Percentiles rank a stretch among this genome's conserved stretches.
These are phyloP conservation scores for Glaciozyma antarctica DNA, from an alignment of 768 basidiomycete species.

Conservation along the genomic window DNA sequence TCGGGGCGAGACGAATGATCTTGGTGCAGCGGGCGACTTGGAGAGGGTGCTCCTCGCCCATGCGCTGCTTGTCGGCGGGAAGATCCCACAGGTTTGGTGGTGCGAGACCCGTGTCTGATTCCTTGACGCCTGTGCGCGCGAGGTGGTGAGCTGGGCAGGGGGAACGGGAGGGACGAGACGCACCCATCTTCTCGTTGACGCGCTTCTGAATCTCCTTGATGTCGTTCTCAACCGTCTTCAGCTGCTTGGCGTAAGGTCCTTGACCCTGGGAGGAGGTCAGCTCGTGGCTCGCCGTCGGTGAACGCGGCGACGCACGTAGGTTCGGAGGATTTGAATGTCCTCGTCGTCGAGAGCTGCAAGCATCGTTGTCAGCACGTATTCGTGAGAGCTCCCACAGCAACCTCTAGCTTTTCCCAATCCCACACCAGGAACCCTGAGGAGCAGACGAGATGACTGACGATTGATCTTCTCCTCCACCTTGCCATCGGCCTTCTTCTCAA, in stretches of 20 bases:
- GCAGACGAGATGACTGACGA: conserved; percentile 10
- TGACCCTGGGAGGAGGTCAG: conserved; percentile 58
- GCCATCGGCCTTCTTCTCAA: conserved; percentile 72
- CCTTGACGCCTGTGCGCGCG: conserved; percentile 67
- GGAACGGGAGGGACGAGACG: conserved; percentile 17
- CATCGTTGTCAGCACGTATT: not conserved
- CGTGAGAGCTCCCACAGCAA: not conserved
- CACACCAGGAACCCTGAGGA: conserved; percentile 8
- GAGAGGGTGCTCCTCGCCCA: conserved; percentile 82
- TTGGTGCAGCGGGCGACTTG: conserved; percentile 98
- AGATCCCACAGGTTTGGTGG: conserved; percentile 97
- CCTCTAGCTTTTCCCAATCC: too few relatives aligned
- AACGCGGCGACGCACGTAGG: conserved; percentile 55
- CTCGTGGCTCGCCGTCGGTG: conserved; percentile 31
- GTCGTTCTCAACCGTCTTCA: conserved; percentile 82
- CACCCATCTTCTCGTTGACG: conserved; percentile 93
- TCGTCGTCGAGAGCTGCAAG: conserved; percentile 80
- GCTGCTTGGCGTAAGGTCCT: conserved; percentile 83
- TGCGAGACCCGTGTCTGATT: conserved; percentile 94
- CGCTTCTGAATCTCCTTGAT: conserved; percentile 90
- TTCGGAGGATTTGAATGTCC: conserved; percentile 98
- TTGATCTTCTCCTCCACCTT: conserved; percentile 89
- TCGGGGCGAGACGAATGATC: conserved; percentile 61
- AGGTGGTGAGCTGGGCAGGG: not conserved
- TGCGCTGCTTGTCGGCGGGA: conserved; percentile 79